Conservation (phyloP, 495 filamentous ascomycete genomes). For the Pseudoneurospora amorphoporcata region DNA sequence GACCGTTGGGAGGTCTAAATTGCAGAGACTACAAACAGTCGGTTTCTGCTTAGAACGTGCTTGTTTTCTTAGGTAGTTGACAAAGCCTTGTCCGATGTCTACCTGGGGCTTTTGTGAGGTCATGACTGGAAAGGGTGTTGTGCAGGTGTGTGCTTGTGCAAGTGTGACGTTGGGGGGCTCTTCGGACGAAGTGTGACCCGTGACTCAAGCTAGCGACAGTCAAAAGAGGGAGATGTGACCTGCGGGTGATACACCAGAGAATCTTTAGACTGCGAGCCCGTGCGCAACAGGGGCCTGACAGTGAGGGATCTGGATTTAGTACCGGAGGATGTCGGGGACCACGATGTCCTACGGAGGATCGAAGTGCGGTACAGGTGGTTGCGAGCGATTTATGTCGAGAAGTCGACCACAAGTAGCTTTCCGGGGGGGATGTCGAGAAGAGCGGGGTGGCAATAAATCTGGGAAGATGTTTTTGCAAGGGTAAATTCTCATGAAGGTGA, state of each 20-base stretch:
- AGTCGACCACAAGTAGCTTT: not conserved
- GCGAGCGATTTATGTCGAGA: not conserved
- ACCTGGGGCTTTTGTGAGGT: not conserved
- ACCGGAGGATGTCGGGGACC: too few species aligned
- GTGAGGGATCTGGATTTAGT: not conserved
- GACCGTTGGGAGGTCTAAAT: not conserved
- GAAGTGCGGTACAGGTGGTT: not conserved
- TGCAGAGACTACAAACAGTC: not conserved
- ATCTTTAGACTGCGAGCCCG: not conserved
- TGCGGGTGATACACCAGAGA: not conserved
- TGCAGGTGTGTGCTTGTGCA: not conserved
- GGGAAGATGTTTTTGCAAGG: not conserved
- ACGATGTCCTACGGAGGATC: not conserved
- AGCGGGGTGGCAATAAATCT: not conserved
- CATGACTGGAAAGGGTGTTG: not conserved
- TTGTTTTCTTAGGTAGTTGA: not conserved
- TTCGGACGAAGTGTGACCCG: not conserved
- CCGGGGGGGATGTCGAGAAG: not conserved
- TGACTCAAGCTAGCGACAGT: not conserved
- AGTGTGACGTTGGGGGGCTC: not conserved
- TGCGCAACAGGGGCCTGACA: not conserved
- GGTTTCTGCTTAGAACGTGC: not conserved
- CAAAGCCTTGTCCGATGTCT: not conserved
- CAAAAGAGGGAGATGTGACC: not conserved
- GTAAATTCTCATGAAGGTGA: not conserved